These are phyloP conservation scores for Avena eriantha DNA, from an alignment of 176 grass and related monocot species.

Conservation along the genomic window DNA sequence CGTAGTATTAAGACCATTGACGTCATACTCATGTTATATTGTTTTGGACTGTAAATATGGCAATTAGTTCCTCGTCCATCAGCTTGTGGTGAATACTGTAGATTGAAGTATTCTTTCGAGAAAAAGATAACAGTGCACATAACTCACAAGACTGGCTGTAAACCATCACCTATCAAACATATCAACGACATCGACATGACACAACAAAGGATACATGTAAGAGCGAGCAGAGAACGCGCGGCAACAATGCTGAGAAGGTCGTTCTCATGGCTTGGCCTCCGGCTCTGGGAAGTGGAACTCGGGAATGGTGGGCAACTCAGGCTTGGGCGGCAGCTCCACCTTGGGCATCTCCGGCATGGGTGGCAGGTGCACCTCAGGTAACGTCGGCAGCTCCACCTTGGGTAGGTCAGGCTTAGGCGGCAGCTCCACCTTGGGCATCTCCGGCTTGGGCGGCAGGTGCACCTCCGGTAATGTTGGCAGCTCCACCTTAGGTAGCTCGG, in stretches of 20 bases:
- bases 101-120: not conserved
- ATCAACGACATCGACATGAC: not conserved
- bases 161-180: not conserved
- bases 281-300: constrained; percentile 7
- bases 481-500: not conserved
- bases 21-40: no score
- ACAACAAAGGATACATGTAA: not conserved
- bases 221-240: not conserved
- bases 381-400: not conserved
- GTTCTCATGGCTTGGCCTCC: not conserved
- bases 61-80: no score
- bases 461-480: not conserved
- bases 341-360: not conserved
- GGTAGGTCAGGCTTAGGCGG: constrained; percentile 21
- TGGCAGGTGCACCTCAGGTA: not conserved
- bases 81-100: not conserved
- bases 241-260: not conserved
- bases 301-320: not conserved
- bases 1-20: no score
- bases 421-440: constrained; percentile 1
- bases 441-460: not conserved
- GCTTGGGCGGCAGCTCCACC: not conserved
- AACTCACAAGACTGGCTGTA: not conserved
- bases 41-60: no score
- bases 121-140: not conserved